Evolutionary conservation across 2,329 filamentous ascomycete genomes (phyloP).

Genomic region (Pseudocercospora musae): DNA sequence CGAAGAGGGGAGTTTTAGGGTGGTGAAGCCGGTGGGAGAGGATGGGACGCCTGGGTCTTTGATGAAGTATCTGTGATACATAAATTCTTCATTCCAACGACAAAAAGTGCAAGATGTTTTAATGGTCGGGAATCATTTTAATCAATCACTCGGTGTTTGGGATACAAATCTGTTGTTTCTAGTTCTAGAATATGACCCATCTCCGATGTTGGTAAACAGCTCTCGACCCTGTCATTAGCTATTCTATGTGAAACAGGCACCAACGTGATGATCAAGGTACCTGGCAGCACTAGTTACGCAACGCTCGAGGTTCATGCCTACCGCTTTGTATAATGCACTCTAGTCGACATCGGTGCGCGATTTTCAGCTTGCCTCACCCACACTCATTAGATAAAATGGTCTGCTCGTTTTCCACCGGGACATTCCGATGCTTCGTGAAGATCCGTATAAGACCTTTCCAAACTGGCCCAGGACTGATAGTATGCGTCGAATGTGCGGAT

Average conservation of each 20-base stretch:
- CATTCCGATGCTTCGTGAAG: neutral
- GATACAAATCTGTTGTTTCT: no score
- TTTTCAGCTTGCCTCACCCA: no score
- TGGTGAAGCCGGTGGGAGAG: constrained; percentile 25
- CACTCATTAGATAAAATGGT: no score
- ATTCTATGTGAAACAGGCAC: neutral
- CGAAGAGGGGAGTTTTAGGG: constrained; percentile 41
- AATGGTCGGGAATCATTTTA: no score
- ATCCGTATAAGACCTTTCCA: constrained; percentile 3
- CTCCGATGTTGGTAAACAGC: neutral
- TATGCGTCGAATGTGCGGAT: constrained; percentile 18
- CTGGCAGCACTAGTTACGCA: no score
- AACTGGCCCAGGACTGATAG: no score
- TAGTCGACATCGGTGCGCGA: neutral
- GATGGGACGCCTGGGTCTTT: neutral
- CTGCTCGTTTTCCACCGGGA: no score
- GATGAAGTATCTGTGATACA: neutral
- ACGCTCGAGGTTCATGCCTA: neutral
- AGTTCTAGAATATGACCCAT: neutral
- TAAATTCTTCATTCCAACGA: no score
- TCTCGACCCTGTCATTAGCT: neutral
- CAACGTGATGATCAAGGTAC: neutral
- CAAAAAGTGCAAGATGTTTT: no score
- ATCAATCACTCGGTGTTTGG: no score
- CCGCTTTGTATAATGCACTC: neutral